These are phyloP conservation scores for Allium sativum DNA, from an alignment of 106 monocot genomes.

Conservation along the genomic window DNA sequence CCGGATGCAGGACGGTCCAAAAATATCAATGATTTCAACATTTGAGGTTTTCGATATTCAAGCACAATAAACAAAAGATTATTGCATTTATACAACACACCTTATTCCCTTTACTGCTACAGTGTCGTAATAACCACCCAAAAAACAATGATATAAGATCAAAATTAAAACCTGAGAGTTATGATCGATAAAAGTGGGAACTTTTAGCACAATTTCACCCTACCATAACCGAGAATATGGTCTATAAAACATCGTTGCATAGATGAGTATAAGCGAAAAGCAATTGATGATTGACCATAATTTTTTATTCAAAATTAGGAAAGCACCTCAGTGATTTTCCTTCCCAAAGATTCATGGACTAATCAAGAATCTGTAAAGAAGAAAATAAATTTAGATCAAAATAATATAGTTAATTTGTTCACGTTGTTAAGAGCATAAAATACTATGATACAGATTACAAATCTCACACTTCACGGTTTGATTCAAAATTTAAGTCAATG, in stretches of 20 bases:
- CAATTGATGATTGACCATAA: neutral
- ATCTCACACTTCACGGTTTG: no score
- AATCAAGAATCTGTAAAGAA: slow-evolving; percentile 3
- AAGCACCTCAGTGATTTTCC: slow-evolving; percentile 4
- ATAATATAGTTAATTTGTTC: neutral
- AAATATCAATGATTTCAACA: neutral
- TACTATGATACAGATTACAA: no score
- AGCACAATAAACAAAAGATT: neutral
- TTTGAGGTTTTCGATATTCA: neutral
- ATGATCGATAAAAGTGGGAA: slow-evolving; percentile 15
- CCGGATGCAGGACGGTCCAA: slow-evolving; percentile 17
- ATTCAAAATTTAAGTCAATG: no score
- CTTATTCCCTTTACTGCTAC: no score
- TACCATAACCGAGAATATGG: slow-evolving; percentile 21
- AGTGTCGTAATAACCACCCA: no score
- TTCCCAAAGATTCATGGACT: slow-evolving; percentile 1
- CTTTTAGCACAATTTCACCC: slow-evolving; percentile 21
- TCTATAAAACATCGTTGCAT: slow-evolving; percentile 8
- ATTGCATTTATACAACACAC: no score
- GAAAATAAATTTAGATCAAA: neutral
- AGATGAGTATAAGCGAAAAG: neutral
- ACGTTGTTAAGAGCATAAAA: no score
- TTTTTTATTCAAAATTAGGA: neutral
- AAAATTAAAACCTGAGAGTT: slow-evolving; percentile 11
- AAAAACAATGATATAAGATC: neutral